phyloP scores from a whole-genome alignment of 139 green algal genomes.

The Pleodorina starrii region DNA sequence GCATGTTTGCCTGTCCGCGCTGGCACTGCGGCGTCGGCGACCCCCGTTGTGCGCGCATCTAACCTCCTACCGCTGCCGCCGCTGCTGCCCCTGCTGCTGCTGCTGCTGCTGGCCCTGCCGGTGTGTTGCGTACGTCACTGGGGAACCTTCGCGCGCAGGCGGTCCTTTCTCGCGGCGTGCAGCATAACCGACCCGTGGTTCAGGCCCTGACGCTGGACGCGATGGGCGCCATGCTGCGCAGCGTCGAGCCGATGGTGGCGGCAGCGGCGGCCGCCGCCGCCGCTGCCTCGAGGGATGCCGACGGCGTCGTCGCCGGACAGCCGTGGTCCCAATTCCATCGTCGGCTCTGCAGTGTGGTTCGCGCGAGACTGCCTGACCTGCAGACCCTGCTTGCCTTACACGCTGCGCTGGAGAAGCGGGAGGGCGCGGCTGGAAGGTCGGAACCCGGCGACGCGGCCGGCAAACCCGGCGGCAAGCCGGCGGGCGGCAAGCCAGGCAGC shows the following conservation, averaged over 20 bases:
- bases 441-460: neutral
- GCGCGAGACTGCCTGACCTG: constrained; percentile 62
- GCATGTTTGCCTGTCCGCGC: too few relatives aligned
- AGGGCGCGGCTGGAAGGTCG: too few relatives aligned
- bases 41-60: too few relatives aligned
- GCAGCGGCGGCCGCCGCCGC: neutral
- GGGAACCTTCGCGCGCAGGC: constrained; percentile 49
- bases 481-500: neutral
- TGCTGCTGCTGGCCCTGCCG: too few relatives aligned
- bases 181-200: constrained; percentile 70
- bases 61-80: too few relatives aligned
- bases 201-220: constrained; percentile 65
- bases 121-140: too few relatives aligned
- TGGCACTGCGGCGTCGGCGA: too few relatives aligned
- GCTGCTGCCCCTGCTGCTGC: too few relatives aligned
- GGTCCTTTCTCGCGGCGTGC: constrained; percentile 75
- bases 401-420: constrained; percentile 24
- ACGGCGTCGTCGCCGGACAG: neutral
- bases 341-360: constrained; percentile 27
- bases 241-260: constrained; percentile 24
- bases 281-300: neutral
- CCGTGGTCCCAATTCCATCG: constrained; percentile 32
- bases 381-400: constrained; percentile 63
- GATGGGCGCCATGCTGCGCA: constrained; percentile 52
- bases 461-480: neutral